A percentile compares a stretch with the other conserved stretches of the same genome.
phyloP scores from a whole-genome alignment of 768 basidiomycete genomes.

The Peribolospora kevripleyi region DNA sequence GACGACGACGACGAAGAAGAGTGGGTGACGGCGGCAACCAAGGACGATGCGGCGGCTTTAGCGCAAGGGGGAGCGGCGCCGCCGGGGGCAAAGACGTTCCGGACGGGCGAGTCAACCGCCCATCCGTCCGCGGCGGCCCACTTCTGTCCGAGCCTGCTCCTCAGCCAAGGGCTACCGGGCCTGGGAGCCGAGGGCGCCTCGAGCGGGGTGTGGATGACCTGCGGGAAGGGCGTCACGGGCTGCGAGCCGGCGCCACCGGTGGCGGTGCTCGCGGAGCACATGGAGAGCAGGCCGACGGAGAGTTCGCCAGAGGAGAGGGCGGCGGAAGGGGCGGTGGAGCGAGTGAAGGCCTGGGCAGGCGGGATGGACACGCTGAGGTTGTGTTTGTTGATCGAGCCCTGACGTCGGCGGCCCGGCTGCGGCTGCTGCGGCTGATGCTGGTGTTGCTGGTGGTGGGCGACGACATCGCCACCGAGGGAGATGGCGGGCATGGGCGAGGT shows the following conservation, averaged over 20 bases:
- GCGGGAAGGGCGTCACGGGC: not conserved
- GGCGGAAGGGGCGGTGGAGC: not conserved
- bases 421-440: not conserved
- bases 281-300: not conserved
- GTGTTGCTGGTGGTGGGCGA: too few species aligned
- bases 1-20: too few species aligned
- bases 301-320: not conserved
- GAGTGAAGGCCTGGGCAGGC: not conserved
- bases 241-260: not conserved
- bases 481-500: not conserved
- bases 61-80: too few species aligned
- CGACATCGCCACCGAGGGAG: not conserved
- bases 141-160: too few species aligned
- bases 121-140: too few species aligned
- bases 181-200: not conserved
- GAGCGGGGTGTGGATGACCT: constrained; percentile 2
- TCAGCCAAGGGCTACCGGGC: too few species aligned
- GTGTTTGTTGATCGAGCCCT: not conserved
- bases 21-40: too few species aligned
- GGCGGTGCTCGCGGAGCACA: not conserved
- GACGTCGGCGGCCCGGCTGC: not conserved
- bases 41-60: too few species aligned
- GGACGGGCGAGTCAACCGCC: too few species aligned
- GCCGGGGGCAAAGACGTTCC: too few species aligned
- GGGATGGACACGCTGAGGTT: constrained; percentile 10